Conservation (phyloP, 139 green algal genomes). For the Closterium sp. region DNA sequence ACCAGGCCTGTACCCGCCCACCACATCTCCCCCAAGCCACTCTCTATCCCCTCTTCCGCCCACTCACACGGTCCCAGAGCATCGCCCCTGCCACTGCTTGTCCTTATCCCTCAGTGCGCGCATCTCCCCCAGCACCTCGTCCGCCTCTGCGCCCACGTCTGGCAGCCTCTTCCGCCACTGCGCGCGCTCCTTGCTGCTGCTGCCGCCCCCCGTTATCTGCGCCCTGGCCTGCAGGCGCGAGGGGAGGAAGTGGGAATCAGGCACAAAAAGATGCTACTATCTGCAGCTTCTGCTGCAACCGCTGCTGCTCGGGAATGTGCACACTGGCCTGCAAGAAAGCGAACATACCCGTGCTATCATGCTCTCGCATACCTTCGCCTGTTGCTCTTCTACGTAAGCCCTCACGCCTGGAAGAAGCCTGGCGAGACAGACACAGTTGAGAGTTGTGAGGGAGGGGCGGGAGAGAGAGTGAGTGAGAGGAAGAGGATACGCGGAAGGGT, state of each 20-base stretch:
- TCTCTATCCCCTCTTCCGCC: not conserved
- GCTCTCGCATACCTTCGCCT: slow-evolving; percentile 15
- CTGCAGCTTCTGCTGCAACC: not conserved
- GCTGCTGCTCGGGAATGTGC: not conserved
- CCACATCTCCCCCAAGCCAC: not conserved
- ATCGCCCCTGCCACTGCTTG: not conserved
- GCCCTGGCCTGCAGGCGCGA: not conserved
- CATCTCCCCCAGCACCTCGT: not conserved
- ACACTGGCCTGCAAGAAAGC: no score
- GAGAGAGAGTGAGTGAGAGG: no score
- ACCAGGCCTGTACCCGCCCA: not conserved
- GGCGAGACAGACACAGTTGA: no score
- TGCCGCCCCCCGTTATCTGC: not conserved
- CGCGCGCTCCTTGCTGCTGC: not conserved
- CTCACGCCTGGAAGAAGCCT: slow-evolving; percentile 24
- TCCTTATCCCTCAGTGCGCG: not conserved
- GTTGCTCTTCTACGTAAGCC: slow-evolving; percentile 12
- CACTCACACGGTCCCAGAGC: not conserved
- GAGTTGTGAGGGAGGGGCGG: not conserved
- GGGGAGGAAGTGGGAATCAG: not conserved
- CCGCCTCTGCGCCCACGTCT: not conserved
- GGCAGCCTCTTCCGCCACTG: not conserved
- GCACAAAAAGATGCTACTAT: no score
- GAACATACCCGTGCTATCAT: no score
- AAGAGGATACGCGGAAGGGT: no score